These are phyloP conservation scores for Jasminum sambac DNA, from an alignment of 257 asterid species.

Conservation along the genomic window DNA sequence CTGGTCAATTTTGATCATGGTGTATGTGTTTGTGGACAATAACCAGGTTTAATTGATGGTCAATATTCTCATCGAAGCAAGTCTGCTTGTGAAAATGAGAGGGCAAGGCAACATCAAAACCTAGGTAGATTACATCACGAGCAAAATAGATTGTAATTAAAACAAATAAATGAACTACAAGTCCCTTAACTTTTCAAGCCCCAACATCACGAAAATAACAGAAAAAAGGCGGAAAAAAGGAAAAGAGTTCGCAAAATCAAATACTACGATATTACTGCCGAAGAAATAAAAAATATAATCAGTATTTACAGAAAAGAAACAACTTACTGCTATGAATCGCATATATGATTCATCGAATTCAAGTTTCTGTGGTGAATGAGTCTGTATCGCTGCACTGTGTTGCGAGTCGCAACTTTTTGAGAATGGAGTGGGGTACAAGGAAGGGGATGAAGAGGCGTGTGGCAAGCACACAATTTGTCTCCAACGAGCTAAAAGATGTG, in stretches of 20 bases:
- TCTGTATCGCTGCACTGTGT: neutral
- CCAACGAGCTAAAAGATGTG: too few species aligned
- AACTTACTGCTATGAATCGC: neutral
- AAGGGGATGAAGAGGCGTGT: constrained; percentile 27
- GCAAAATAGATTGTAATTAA: neutral
- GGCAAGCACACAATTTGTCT: constrained; percentile 24
- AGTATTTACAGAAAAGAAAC: neutral
- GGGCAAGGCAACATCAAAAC: neutral
- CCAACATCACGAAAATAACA: neutral
- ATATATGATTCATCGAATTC: neutral
- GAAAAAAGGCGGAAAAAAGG: neutral
- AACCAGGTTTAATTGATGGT: neutral
- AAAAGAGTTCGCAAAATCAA: neutral
- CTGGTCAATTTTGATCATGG: neutral
- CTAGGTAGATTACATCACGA: neutral
- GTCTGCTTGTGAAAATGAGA: too few species aligned
- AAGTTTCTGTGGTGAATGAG: neutral
- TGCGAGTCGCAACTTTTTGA: neutral
- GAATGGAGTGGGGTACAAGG: neutral
- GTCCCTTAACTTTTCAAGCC: neutral
- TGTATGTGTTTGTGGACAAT: neutral
- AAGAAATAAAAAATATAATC: too few species aligned
- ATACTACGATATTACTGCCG: too few species aligned
- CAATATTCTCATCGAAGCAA: too few species aligned
- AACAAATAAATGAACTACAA: neutral